phyloP scores from a whole-genome alignment of 1,284 basidiomycete species.

The Ceratobasidium sp. region DNA sequence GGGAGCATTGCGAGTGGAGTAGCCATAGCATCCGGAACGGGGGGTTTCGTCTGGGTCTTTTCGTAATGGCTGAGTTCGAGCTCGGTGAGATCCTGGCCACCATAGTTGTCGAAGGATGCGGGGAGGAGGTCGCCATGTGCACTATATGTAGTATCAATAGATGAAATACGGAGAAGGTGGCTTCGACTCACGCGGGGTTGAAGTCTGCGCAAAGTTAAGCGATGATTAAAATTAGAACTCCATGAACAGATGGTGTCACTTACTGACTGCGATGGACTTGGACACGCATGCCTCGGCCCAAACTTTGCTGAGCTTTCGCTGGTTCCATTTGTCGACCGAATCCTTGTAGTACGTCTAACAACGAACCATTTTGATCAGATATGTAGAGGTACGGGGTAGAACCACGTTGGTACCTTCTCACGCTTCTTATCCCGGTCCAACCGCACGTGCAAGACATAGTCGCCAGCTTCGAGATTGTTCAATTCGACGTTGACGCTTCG shows the following conservation, averaged over 20 bases:
- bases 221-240: neutral
- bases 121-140: slow-evolving; percentile 25
- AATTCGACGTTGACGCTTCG: slow-evolving; percentile 29
- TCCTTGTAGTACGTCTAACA: slow-evolving; percentile 37
- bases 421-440: slow-evolving; percentile 32
- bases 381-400: neutral
- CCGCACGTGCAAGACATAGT: slow-evolving; percentile 27
- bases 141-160: neutral
- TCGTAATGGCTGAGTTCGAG: slow-evolving; percentile 32
- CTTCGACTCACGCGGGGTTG: slow-evolving; percentile 31
- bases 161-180: neutral
- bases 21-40: neutral
- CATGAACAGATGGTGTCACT: neutral
- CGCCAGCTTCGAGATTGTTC: slow-evolving; percentile 25
- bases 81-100: slow-evolving; percentile 39
- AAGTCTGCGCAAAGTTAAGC: slow-evolving; percentile 21
- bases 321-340: slow-evolving; percentile 39
- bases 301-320: slow-evolving; percentile 42
- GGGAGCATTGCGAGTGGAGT: neutral
- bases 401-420: slow-evolving; percentile 15
- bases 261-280: slow-evolving; percentile 44
- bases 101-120: slow-evolving; percentile 13
- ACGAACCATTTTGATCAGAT: neutral
- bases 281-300: slow-evolving; percentile 39
- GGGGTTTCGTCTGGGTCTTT: slow-evolving; percentile 2